phyloP scores from a whole-genome alignment of 78 protist species.

The slime mould (Dictyostelium discoideum) region dicty_2.7 NC_007091.3:987501-988000 shows the following conservation, averaged over 20 bases:
- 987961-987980: neutral
- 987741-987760: constrained; percentile 92
- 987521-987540: neutral
- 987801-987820: constrained; percentile 91
- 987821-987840: constrained; percentile 89
- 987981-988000: constrained; percentile 30
- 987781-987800: constrained; percentile 93
- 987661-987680: constrained; percentile 51
- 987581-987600: neutral
- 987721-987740: constrained; percentile 81
- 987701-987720: constrained; percentile 57
- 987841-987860: constrained; percentile 97
- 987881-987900: constrained; percentile 79
- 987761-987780: constrained; percentile 90
- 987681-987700: constrained; percentile 30
- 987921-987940: constrained; percentile 74
- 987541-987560: neutral
- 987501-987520: constrained; percentile 17
- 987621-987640: constrained; percentile 40
- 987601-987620: neutral
- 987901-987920: constrained; percentile 44
- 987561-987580: neutral
- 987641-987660: constrained; percentile 51
- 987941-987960: constrained; percentile 73
- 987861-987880: constrained; percentile 89